Conservation (phyloP, 495 filamentous ascomycete genomes). For the Clavariopsis aquatica region DNA sequence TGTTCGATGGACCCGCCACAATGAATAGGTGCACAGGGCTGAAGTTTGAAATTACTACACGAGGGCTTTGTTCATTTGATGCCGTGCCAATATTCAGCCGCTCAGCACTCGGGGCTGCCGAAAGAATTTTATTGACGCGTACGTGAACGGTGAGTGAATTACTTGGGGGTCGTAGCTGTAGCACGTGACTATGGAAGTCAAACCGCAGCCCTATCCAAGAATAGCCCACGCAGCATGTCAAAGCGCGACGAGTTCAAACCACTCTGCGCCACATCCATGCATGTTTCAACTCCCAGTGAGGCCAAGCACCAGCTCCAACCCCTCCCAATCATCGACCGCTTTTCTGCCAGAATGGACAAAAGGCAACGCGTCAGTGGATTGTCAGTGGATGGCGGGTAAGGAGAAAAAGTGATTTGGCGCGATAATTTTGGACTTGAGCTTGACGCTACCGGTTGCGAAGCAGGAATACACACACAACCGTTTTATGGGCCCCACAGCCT, state of each 20-base stretch:
- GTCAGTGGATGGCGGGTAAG: background rate
- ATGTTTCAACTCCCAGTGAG: slow-evolving; percentile 9
- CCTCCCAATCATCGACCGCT: background rate
- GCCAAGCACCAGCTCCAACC: background rate
- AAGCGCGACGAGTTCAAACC: background rate
- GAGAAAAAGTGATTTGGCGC: background rate
- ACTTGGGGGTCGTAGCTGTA: slow-evolving; percentile 5
- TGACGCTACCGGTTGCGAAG: background rate
- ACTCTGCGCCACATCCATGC: slow-evolving; percentile 6
- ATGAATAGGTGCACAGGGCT: slow-evolving; percentile 1
- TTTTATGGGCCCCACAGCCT: background rate
- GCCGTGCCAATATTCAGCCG: background rate
- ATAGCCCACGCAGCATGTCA: background rate
- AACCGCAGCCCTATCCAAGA: slow-evolving; percentile 16
- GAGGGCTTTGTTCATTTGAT: background rate
- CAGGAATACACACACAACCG: background rate
- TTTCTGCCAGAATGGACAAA: slow-evolving; percentile 5
- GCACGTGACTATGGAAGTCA: background rate
- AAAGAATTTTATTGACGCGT: background rate
- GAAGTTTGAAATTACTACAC: background rate
- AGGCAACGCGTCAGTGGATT: background rate
- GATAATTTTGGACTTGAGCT: background rate
- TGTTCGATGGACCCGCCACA: too few relatives aligned
- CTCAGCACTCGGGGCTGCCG: background rate
- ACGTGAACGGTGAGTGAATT: background rate